Percentiles rank a stretch among this genome's conserved stretches.
Conservation (phyloP, 176 grass and related monocot species). For the Paspalum notatum region DNA sequence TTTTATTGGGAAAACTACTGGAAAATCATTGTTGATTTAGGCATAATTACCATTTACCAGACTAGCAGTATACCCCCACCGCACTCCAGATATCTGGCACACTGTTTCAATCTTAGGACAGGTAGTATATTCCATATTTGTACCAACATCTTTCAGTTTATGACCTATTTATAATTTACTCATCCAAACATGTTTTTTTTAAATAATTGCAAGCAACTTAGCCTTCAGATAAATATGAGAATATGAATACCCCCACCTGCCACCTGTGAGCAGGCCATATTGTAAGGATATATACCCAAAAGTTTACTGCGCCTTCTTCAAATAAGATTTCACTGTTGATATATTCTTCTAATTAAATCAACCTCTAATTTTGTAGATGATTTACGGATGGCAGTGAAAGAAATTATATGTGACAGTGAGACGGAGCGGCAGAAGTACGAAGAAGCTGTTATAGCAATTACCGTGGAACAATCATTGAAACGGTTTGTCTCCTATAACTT, state of each 20-base stretch:
- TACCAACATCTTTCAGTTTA: background rate
- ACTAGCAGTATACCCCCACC: background rate
- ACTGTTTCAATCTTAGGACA: background rate
- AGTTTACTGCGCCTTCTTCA: background rate
- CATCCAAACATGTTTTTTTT: background rate
- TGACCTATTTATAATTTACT: background rate
- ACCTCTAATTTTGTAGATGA: constrained; percentile 55
- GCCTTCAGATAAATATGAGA: background rate
- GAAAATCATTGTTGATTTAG: constrained; percentile 22
- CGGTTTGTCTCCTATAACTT: constrained; percentile 52
- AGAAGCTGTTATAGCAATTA: constrained; percentile 87
- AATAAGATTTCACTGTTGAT: constrained; percentile 11
- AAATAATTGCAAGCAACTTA: background rate
- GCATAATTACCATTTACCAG: background rate
- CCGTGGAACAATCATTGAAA: constrained; percentile 86
- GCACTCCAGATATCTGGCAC: constrained; percentile 7
- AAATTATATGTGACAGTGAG: constrained; percentile 80
- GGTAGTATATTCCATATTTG: background rate
- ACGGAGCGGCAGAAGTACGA: constrained; percentile 66
- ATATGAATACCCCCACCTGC: background rate
- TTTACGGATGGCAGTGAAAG: constrained; percentile 88
- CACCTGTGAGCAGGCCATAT: background rate
- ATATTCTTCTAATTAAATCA: constrained; percentile 9
- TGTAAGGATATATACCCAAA: background rate
- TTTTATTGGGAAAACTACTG: constrained; percentile 14